Evolutionary conservation across 352 stramenopile genomes (phyloP).

Genomic region (Phytopythium ostracodes): DNA sequence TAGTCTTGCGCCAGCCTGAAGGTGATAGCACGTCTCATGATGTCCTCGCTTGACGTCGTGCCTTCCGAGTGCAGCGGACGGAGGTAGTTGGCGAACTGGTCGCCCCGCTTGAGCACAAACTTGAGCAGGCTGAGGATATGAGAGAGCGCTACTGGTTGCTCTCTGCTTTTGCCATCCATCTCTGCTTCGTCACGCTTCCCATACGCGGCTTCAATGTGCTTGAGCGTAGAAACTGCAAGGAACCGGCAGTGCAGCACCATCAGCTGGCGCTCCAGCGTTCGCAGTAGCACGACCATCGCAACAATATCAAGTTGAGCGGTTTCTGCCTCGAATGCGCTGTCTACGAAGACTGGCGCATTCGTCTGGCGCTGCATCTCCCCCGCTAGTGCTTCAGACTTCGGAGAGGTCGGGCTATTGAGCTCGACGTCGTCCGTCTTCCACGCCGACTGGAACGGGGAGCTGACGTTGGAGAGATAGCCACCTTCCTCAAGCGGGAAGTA

Average conservation of each 20-base stretch:
- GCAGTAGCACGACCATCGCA: slow-evolving; percentile 15
- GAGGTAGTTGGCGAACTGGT: background rate
- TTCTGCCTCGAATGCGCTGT: slow-evolving; percentile 23
- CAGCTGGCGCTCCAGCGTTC: slow-evolving; percentile 22
- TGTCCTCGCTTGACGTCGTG: background rate
- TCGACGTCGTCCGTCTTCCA: slow-evolving; percentile 30
- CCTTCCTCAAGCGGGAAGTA: slow-evolving; percentile 86
- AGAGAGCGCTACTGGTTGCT: background rate
- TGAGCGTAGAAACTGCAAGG: slow-evolving; percentile 16
- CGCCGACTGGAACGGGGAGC: slow-evolving; percentile 22
- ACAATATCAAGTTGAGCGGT: slow-evolving; percentile 16
- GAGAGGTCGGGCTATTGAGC: slow-evolving; percentile 13
- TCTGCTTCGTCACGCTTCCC: background rate
- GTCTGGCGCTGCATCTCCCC: background rate
- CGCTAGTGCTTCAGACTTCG: background rate
- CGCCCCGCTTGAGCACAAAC: slow-evolving; percentile 40
- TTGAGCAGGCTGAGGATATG: slow-evolving; percentile 41
- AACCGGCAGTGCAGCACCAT: slow-evolving; percentile 30
- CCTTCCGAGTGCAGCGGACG: too few relatives aligned
- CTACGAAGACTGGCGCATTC: background rate
- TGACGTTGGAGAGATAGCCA: slow-evolving; percentile 56
- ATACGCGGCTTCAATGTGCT: slow-evolving; percentile 4
- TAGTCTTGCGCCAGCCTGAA: background rate
- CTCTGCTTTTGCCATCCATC: background rate
- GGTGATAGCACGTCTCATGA: background rate